Evolutionary conservation across 2,329 filamentous ascomycete genomes (phyloP).

Genomic region (Pyrenochaeta sp.): DNA sequence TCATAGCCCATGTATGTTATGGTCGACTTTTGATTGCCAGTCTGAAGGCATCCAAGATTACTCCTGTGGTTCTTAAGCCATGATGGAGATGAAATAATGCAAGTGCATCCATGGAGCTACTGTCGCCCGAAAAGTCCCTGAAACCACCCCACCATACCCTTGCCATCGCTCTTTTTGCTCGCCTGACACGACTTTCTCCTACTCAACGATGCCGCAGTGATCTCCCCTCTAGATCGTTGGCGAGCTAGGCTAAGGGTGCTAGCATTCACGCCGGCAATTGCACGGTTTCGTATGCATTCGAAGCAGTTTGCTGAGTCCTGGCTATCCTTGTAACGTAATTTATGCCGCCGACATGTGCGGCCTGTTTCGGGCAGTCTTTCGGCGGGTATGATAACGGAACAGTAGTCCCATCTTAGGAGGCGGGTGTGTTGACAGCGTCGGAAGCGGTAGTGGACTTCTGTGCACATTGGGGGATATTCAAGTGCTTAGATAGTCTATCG

Average conservation of each 20-base stretch:
- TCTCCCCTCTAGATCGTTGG: too few relatives aligned
- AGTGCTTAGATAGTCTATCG: too few relatives aligned
- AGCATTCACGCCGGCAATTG: neutral
- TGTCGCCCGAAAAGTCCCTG: neutral
- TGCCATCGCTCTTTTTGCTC: neutral
- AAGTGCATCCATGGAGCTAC: neutral
- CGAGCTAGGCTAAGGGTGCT: neutral
- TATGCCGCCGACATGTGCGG: constrained; percentile 12
- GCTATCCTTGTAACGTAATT: constrained; percentile 14
- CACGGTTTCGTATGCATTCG: neutral
- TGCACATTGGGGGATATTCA: constrained; percentile 16
- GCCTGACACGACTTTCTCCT: neutral
- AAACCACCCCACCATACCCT: neutral
- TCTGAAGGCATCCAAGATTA: too few relatives aligned
- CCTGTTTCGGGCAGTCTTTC: constrained; percentile 8
- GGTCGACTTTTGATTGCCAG: neutral
- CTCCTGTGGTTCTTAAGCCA: too few relatives aligned
- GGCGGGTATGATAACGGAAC: constrained; percentile 9
- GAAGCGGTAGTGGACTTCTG: constrained; percentile 11
- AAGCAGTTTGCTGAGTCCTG: neutral
- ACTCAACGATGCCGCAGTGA: neutral
- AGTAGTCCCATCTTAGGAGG: constrained; percentile 22
- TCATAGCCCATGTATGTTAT: neutral
- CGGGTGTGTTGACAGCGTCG: constrained; percentile 20
- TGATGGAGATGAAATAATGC: too few relatives aligned